Evolutionary conservation across 495 filamentous ascomycete genomes (phyloP), one percentile per base, ranked within the genome.

Genomic region (Lasiosphaeris hirsuta): DNA sequence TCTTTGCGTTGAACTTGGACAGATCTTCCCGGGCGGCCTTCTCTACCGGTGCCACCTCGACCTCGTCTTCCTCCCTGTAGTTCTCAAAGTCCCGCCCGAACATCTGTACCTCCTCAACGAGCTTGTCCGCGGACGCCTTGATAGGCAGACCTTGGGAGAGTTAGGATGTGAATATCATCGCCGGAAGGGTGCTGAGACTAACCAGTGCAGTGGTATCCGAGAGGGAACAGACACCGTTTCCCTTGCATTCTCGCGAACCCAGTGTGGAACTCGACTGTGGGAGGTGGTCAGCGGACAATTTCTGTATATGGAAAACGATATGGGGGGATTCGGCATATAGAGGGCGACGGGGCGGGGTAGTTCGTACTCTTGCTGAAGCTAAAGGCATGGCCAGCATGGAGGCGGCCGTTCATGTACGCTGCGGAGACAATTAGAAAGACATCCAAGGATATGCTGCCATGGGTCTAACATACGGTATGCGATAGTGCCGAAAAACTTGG

Each of bases 61-160:
- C 59, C 9, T 66, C 70, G 30, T 79, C 77, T 18, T 82, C 81
- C 10, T 83, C 83, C 52, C 84, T 84, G 67, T 88, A 92, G 11
- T 80, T 72, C 70, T 93, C 88, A 62, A 98, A 98, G 63, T 89
- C 83, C 67, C 86, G 73, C 18, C 94, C 95, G 69, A 98, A 98
- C 75, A 89, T 78, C 73, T 90, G 83, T 13, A 96, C 83, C 68
- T 98, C 95, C 52, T 93, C 86, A 45, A 80, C 78, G 37, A 98
- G 84, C 75, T 97, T 97, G 74, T 98, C 94, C 23, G 94, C 93
- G 67, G 89, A 96, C 4, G 94, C 92, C 72, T 96, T 97, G 76
- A 98, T 97, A 4, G 94, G 92, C 85, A 98, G 93, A 68, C 94
- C 53, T 46, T 13, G 23, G 23, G 23, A 30, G 23, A 30, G 23